These are phyloP conservation scores for Darksidea phi DNA, from an alignment of 495 filamentous ascomycete species.

Conservation along the genomic window DNA sequence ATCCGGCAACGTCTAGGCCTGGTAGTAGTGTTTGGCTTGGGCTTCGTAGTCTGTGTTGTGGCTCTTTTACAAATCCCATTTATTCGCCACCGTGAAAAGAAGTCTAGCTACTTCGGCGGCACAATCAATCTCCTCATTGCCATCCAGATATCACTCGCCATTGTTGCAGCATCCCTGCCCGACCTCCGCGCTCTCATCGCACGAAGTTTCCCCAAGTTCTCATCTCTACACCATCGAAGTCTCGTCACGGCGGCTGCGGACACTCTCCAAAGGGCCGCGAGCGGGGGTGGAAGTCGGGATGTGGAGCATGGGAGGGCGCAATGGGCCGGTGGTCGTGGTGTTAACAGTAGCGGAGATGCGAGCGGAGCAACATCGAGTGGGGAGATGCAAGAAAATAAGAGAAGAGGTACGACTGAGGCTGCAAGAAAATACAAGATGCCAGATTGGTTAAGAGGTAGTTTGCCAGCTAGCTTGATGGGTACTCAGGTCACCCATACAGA, in stretches of 20 bases:
- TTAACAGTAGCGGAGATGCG: too few relatives aligned
- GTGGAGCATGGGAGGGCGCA: too few relatives aligned
- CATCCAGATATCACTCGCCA: slow-evolving; percentile 23
- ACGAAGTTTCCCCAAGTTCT: slow-evolving; percentile 19
- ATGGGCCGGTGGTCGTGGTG: too few relatives aligned
- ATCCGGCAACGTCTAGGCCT: slow-evolving; percentile 11
- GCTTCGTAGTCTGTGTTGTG: slow-evolving; percentile 23
- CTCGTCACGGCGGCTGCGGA: neutral
- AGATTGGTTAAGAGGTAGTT: slow-evolving; percentile 20
- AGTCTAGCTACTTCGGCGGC: slow-evolving; percentile 22
- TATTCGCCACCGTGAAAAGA: slow-evolving; percentile 2
- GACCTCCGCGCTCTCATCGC: slow-evolving; percentile 25
- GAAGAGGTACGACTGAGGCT: neutral
- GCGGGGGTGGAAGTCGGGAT: too few relatives aligned
- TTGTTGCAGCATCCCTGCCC: slow-evolving; percentile 24
- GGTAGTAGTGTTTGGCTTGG: slow-evolving; percentile 22
- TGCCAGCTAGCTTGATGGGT: slow-evolving; percentile 7
- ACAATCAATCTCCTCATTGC: slow-evolving; percentile 25
- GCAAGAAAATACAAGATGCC: slow-evolving; percentile 6
- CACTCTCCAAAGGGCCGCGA: neutral
- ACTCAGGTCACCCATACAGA: slow-evolving; percentile 2
- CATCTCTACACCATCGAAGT: slow-evolving; percentile 24
- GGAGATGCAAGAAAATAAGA: neutral
- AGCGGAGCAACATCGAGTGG: neutral
- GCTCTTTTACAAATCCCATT: slow-evolving; percentile 27